Evolutionary conservation across 2,329 filamentous ascomycete genomes (phyloP).

Genomic region (Orbilia blumenaviensis): DNA sequence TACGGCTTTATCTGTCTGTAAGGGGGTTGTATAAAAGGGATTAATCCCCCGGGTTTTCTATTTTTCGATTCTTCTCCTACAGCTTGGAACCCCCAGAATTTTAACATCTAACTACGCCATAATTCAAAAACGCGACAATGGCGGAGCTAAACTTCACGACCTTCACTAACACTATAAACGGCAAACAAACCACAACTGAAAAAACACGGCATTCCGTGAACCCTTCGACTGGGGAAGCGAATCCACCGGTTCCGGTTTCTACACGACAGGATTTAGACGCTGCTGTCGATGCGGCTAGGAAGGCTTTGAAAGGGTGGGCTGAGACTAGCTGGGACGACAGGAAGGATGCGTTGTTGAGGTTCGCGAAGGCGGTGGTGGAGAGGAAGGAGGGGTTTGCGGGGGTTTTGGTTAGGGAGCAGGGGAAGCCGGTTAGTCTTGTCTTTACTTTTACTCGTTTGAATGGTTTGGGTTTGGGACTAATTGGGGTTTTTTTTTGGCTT

Average conservation of each 20-base stretch:
- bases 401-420: conserved; percentile 65
- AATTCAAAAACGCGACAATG: no score
- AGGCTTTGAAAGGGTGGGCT: conserved; percentile 65
- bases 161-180: conserved; percentile 67
- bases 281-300: conserved; percentile 65
- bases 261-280: conserved; percentile 65
- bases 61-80: no score
- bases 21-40: no score
- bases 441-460: background rate
- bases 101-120: no score
- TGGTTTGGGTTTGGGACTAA: no score
- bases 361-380: conserved; percentile 62
- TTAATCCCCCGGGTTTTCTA: no score
- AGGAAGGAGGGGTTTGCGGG: conserved; percentile 63
- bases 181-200: conserved; percentile 63
- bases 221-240: conserved; percentile 65
- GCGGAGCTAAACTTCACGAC: conserved; percentile 60
- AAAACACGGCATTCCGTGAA: conserved; percentile 66
- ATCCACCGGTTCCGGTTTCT: conserved; percentile 66
- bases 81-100: no score
- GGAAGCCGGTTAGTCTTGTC: conserved; percentile 63
- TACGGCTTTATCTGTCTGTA: no score
- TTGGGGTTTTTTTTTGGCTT: background rate
- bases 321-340: conserved; percentile 63
- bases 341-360: conserved; percentile 61